Conservation (phyloP, 192 early-diverging fungal species). For the Obelidium mucronatum region DNA sequence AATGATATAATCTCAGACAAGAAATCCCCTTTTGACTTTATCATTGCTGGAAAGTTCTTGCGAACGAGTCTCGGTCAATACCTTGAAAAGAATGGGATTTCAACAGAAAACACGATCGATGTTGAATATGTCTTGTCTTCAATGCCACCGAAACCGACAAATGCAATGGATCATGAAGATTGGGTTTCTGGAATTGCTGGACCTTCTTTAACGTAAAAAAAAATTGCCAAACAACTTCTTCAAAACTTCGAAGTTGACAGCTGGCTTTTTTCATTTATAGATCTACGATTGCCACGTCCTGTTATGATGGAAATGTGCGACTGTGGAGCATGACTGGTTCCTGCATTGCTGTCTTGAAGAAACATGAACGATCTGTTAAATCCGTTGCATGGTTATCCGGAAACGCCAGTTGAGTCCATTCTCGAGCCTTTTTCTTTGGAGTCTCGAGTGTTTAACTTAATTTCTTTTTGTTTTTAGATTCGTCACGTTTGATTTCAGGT, state of each 20-base stretch:
- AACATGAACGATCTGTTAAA: constrained; percentile 80
- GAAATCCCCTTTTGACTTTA: constrained; percentile 91
- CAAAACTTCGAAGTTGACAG: too few species aligned
- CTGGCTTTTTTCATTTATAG: too few species aligned
- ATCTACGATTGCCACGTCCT: constrained; percentile 63
- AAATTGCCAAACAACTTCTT: too few species aligned
- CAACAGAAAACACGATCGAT: constrained; percentile 82
- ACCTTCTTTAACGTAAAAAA: constrained; percentile 29
- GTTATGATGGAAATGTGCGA: constrained; percentile 84
- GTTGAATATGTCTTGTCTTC: constrained; percentile 94
- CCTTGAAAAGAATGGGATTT: constrained; percentile 69
- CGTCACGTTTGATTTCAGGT: constrained; percentile 62
- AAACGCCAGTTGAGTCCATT: constrained; percentile 13
- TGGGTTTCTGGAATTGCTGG: constrained; percentile 75
- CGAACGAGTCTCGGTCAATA: constrained; percentile 77
- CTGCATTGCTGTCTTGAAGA: constrained; percentile 53
- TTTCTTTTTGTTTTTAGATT: too few species aligned
- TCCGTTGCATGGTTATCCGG: constrained; percentile 69
- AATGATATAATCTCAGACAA: constrained; percentile 57
- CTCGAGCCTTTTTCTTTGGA: not conserved
- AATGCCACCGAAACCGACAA: constrained; percentile 81
- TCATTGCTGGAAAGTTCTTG: constrained; percentile 92
- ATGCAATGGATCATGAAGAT: constrained; percentile 90
- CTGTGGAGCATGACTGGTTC: constrained; percentile 77
- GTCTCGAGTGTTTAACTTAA: not conserved